These are phyloP conservation scores for Citrus trifoliata DNA, from an alignment of 345 rosid genomes.

Conservation along the genomic window DNA sequence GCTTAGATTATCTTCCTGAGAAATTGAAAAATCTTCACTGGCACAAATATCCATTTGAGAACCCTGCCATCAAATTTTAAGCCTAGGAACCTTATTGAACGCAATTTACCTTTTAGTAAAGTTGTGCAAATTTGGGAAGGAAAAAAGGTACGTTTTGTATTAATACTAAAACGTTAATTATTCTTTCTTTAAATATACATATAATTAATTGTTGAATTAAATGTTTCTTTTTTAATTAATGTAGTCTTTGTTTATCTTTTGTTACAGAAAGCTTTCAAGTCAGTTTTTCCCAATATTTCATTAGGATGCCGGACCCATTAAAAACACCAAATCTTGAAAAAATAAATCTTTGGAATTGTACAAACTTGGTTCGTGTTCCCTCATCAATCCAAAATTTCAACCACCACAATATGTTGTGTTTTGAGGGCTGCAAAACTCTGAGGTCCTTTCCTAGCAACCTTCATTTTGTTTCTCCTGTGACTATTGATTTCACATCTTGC, in stretches of 20 bases:
- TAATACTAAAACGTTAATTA: background rate
- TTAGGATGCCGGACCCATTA: background rate
- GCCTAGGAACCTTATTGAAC: background rate
- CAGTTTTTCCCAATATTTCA: background rate
- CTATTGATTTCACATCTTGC: too few species aligned
- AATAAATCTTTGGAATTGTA: background rate
- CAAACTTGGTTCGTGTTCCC: background rate
- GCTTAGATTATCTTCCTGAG: background rate
- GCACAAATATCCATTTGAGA: background rate
- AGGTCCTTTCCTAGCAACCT: too few species aligned
- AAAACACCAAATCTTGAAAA: background rate
- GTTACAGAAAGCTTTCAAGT: background rate
- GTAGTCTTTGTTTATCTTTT: background rate
- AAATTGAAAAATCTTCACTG: background rate
- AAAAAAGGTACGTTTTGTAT: background rate
- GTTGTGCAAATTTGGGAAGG: background rate
- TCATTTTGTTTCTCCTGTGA: too few species aligned
- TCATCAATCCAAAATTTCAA: too few species aligned
- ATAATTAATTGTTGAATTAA: background rate
- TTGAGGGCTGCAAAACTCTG: background rate
- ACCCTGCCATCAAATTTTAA: background rate
- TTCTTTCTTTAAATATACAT: background rate
- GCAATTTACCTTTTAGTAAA: background rate
- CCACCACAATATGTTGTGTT: background rate
- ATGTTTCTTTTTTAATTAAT: too few species aligned